Conservation (phyloP, 176 grass and related monocot genomes). For the Hsuehochloa calcarea region DNA sequence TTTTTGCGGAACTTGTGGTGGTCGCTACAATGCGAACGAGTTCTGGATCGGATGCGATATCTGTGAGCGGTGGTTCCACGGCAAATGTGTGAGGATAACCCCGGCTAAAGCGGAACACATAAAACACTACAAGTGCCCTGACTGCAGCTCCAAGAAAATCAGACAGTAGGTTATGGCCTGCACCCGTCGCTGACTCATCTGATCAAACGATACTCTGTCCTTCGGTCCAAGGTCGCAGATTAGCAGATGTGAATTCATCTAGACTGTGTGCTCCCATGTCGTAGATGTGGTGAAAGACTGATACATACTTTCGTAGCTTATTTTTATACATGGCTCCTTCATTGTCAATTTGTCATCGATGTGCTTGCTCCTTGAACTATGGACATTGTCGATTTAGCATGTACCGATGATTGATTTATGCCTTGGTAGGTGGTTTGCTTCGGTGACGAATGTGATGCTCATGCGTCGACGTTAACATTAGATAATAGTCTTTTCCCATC, state of each 20-base stretch:
- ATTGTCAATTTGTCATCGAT: background rate
- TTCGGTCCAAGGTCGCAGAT: constrained; percentile 11
- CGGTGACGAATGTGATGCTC: too few relatives aligned
- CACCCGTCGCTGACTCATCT: constrained; percentile 26
- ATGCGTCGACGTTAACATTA: too few relatives aligned
- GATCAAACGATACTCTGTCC: constrained; percentile 38
- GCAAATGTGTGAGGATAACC: constrained; percentile 71
- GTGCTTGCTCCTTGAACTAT: background rate
- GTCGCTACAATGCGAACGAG: constrained; percentile 51
- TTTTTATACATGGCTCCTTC: constrained; percentile 20
- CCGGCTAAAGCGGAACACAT: constrained; percentile 70
- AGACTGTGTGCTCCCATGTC: constrained; percentile 27
- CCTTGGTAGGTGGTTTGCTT: background rate
- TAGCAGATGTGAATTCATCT: constrained; percentile 41
- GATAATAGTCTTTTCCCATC: too few relatives aligned
- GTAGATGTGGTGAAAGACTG: constrained; percentile 29
- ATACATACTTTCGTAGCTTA: constrained; percentile 1
- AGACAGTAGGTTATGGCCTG: constrained; percentile 34
- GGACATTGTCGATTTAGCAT: background rate
- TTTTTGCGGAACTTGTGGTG: constrained; percentile 50
- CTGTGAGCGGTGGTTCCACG: constrained; percentile 81
- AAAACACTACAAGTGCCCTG: constrained; percentile 82
- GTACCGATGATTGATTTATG: background rate
- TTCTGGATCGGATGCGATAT: constrained; percentile 85
- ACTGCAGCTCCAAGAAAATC: constrained; percentile 67